phyloP scores from a whole-genome alignment of 306 rosid species.

The Vicia faba region DNA sequence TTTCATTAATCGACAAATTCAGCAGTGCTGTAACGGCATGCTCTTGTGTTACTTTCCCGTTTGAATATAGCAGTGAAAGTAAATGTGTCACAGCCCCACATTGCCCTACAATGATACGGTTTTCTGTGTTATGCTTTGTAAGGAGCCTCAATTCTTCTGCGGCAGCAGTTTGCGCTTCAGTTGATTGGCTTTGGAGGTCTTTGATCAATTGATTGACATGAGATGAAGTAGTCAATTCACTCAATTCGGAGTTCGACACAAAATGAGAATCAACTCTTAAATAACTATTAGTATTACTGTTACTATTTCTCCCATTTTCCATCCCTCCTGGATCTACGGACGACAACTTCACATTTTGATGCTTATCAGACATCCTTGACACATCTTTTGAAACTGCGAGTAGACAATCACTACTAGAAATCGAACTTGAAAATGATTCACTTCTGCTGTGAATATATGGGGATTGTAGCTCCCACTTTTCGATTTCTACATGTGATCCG shows the following conservation, averaged over 20 bases:
- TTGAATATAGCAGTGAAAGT: conserved; percentile 72
- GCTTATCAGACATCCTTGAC: conserved; percentile 49
- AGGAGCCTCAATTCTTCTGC: conserved; percentile 94
- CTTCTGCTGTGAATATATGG: conserved; percentile 73
- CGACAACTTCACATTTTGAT: conserved; percentile 43
- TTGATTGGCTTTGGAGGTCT: conserved; percentile 67
- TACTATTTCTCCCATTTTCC: conserved; percentile 50
- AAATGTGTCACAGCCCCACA: conserved; percentile 73
- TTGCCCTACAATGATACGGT: conserved; percentile 72
- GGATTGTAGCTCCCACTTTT: conserved; percentile 57
- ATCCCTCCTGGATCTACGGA: conserved; percentile 37
- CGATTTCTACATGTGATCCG: conserved; percentile 42
- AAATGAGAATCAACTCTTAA: conserved; percentile 42
- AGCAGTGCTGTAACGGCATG: conserved; percentile 95
- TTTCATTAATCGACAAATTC: conserved; percentile 80
- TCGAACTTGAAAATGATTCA: conserved; percentile 78
- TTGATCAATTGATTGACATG: conserved; percentile 69
- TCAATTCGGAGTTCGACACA: conserved; percentile 43
- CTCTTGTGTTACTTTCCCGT: conserved; percentile 66
- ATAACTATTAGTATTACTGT: conserved; percentile 37
- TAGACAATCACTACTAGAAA: conserved; percentile 68
- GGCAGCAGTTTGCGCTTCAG: conserved; percentile 68
- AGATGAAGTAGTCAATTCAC: conserved; percentile 55
- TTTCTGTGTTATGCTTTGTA: conserved; percentile 79
- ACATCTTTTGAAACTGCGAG: conserved; percentile 56